Base-by-base conservation (phyloP, 768 basidiomycete species). In the Crucibulum laeve region DNA sequence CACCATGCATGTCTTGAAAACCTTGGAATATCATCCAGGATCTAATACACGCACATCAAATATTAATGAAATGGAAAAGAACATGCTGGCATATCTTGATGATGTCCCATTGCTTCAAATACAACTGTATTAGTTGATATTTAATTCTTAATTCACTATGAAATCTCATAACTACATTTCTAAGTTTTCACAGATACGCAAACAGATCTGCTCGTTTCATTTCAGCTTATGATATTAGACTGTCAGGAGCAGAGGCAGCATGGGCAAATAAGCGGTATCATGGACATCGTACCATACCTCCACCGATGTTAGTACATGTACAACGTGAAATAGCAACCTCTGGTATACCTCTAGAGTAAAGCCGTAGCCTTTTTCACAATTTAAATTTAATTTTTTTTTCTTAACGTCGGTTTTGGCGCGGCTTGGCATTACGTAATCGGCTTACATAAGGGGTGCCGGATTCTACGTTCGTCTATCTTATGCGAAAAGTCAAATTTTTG, bases 251-350 rank as follows among this genome's bases (percentile, higher is more conserved):
- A 10, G 49, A 46, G 22, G 49, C 45, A 19, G 45, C 28, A 11
- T 50, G 49, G 49, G 42, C 45, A 30, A 44, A 41, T 23, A 23
- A 32, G 17, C 34, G 17, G 17, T 47, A 46, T 25, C 49, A 50
- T 36, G 45, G 49, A n/a, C 45, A 43, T 41, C 30, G 23, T 11
- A 47, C 23, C 14, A 25, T 50, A n/a, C 49, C 49, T 7, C 28
- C 28, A 30, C 7, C 7, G 8, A 7, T 30, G 7, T n/a, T 30
- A n/a, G n/a, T n/a, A 30, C 7, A 30, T 7, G 28, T 30, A 7
- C 28, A 30, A 30, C 7, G 28, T 7, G n/a, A 30, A 30, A 7
- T 7, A 30, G n/a, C n/a, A 30, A n/a, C 7, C 8, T n/a, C 28
- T 30, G 7, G 8, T 30, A 30, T 30, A n/a, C 28, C 7, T 7